phyloP scores from a whole-genome alignment of 2,329 filamentous ascomycete species.

The Fusarium siculi region DNA sequence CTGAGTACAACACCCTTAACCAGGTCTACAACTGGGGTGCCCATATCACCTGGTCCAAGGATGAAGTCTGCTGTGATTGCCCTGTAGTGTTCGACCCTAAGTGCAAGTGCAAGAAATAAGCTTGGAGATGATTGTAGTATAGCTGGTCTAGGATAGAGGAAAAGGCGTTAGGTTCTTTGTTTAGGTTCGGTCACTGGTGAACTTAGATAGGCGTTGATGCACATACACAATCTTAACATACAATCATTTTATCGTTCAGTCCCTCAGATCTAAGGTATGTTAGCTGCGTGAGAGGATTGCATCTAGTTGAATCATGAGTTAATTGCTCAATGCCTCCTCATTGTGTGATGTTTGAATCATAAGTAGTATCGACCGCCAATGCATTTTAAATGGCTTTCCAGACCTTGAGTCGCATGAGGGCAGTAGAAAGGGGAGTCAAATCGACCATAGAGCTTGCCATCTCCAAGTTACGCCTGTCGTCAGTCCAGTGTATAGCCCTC shows the following conservation, averaged over 20 bases:
- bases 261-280: no score
- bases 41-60: conserved; percentile 33
- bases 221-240: conserved; percentile 8
- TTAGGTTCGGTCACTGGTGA: neutral
- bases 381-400: no score
- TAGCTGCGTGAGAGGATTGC: no score
- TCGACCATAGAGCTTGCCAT: no score
- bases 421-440: no score
- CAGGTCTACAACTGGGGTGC: conserved; percentile 38
- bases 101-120: conserved; percentile 29
- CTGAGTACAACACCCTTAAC: conserved; percentile 40
- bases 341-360: no score
- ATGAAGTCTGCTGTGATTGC: conserved; percentile 34
- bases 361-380: no score
- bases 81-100: conserved; percentile 29
- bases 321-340: no score
- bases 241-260: rapidly evolving
- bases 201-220: neutral
- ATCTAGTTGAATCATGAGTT: no score
- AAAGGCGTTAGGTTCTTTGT: neutral
- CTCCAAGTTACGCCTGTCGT: no score
- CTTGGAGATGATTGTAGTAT: neutral
- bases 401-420: no score
- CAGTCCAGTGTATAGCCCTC: no score
- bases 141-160: neutral